phyloP scores from a whole-genome alignment of 805 yeast species.

The Wickerhamomyces rabaulensis region DNA sequence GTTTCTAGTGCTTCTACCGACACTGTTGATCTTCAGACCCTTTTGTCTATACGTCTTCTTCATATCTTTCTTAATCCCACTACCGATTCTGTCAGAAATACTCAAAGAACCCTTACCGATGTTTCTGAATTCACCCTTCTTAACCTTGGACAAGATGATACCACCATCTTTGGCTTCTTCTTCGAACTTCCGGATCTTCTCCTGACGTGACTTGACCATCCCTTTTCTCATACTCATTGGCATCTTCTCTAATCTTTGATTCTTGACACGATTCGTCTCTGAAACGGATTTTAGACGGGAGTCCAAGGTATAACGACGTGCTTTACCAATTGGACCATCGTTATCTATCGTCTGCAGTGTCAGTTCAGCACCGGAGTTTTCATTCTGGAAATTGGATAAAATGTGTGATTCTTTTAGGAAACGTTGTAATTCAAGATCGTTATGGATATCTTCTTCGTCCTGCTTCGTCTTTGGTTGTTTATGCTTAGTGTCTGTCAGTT shows the following conservation, averaged over 20 bases:
- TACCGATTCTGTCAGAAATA: constrained; percentile 36
- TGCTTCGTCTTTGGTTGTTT: constrained; percentile 19
- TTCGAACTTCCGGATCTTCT: constrained; percentile 53
- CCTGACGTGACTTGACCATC: constrained; percentile 54
- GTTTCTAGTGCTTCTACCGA: constrained; percentile 74
- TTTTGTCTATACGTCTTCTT: constrained; percentile 50
- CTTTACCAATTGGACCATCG: constrained; percentile 47
- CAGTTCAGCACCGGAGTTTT: constrained; percentile 52
- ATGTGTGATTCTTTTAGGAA: constrained; percentile 70
- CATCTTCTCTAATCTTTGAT: constrained; percentile 58
- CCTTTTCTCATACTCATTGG: constrained; percentile 90
- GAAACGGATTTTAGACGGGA: constrained; percentile 50
- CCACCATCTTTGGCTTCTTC: constrained; percentile 87
- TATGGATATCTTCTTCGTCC: constrained; percentile 52
- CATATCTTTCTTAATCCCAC: constrained; percentile 43
- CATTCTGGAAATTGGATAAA: constrained; percentile 30
- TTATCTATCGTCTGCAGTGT: constrained; percentile 57
- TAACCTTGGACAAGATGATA: constrained; percentile 68
- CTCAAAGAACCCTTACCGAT: constrained; percentile 37
- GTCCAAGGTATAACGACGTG: constrained; percentile 58
- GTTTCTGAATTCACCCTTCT: constrained; percentile 62
- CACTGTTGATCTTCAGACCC: constrained; percentile 71
- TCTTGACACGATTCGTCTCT: constrained; percentile 34
- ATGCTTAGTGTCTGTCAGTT: constrained; percentile 5
- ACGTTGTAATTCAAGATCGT: constrained; percentile 69